Evolutionary conservation across 2,329 filamentous ascomycete species (phyloP), one percentile per base, ranked within the genome.

Genomic region (Claviceps paspali): DNA sequence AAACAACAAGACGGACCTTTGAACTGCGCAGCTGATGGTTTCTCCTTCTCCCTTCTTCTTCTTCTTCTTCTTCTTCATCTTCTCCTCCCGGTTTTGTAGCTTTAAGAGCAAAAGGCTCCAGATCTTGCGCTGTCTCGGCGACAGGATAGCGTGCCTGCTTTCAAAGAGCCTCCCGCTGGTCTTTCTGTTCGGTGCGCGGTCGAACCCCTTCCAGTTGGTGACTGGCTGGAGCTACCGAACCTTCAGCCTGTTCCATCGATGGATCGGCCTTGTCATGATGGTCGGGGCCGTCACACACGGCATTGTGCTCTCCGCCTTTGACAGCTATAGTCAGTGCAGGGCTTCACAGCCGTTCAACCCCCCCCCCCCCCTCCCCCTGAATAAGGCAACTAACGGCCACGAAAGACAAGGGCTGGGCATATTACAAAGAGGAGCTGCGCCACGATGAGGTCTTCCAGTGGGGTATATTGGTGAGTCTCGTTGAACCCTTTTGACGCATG

Each of bases 161-260:
- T 65, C 72, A 34, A 68, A 67, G 2, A 74, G 75, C 41, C 56
- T 79, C 7, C 69, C 72, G 1, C 49, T 76, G 11, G 49, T 78
- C 1, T 78, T 73, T 67, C 52, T 79, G 1, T 79, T 80, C 45
- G 69, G 66, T 2, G 67, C 67, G 40, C 63, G 76, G 21, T 79
- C 79, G 44, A 77, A 79, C 42, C 53, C 71, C 0, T 59, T 79
- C 23, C 55, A 76, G 29, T 73, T 68, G 65, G 49, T 70, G 1
- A 79, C 76, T 0, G 75, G 75, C 1, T 80, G 76, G 73, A 70
- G 67, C 18, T 79, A 73, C 47, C 61, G 64, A 6, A 73, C 70
- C 0, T 79, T 72, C 46, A 79, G 71, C 46, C 60, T 69, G 22
- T 78, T 78, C 40, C 76, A 80, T 53, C 67, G 75, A 7, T 73